phyloP scores from a whole-genome alignment of 257 asterid genomes.

The Haberlea rhodopensis region DNA sequence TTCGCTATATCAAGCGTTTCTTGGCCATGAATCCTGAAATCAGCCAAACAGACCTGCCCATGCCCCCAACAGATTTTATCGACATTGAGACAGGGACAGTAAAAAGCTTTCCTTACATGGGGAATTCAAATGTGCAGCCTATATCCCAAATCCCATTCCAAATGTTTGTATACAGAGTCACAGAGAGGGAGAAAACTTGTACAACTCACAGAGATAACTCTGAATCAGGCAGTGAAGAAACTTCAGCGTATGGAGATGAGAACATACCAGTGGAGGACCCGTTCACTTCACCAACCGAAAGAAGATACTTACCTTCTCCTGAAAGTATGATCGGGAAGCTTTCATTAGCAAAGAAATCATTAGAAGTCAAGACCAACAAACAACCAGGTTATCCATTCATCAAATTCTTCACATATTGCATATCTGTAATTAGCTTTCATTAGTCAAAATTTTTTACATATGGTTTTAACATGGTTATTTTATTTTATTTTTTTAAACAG shows the following conservation, averaged over 20 bases:
- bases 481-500: too few species aligned
- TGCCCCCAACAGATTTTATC: conserved; percentile 49
- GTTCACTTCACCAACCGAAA: conserved; percentile 45
- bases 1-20: conserved; percentile 62
- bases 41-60: conserved; percentile 53
- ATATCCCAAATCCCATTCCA: conserved; percentile 62
- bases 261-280: conserved; percentile 41
- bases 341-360: conserved; percentile 39
- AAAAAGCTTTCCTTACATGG: conserved; percentile 24
- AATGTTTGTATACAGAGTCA: conserved; percentile 65
- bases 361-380: conserved; percentile 41
- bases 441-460: not conserved
- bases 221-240: conserved; percentile 81
- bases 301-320: conserved; percentile 38
- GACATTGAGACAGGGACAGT: conserved; percentile 38
- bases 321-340: conserved; percentile 41
- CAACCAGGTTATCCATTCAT: conserved; percentile 46
- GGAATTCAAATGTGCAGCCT: conserved; percentile 24
- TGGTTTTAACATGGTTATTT: too few species aligned
- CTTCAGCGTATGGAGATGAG: conserved; percentile 52
- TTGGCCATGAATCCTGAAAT: conserved; percentile 45
- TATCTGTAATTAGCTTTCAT: not conserved
- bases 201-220: conserved; percentile 39
- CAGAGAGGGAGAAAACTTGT: conserved; percentile 60
- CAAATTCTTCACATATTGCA: too few species aligned